These are phyloP conservation scores for Neonectria magnoliae DNA, from an alignment of 2,329 filamentous ascomycete genomes.

Conservation along the genomic window DNA sequence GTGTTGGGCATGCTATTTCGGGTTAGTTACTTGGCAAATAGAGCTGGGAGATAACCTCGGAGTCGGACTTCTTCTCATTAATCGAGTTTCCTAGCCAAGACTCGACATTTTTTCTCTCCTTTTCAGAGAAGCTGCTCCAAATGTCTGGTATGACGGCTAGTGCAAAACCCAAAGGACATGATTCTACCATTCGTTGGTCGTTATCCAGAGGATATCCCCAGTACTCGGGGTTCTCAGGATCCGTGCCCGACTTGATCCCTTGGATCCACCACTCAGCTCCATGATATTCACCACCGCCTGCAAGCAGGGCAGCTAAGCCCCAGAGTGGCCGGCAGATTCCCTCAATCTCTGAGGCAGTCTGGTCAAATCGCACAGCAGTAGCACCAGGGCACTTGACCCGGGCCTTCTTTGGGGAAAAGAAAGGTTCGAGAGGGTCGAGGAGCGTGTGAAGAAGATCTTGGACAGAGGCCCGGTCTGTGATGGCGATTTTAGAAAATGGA, in stretches of 20 bases:
- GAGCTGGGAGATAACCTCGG: conserved; percentile 19
- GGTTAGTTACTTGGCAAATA: conserved; percentile 18
- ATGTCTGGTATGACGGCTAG: conserved; percentile 74
- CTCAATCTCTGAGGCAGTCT: conserved; percentile 80
- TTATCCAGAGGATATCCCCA: conserved; percentile 81
- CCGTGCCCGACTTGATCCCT: conserved; percentile 75
- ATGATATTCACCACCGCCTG: conserved; percentile 72
- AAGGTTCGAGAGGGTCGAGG: conserved; percentile 75
- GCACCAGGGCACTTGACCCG: conserved; percentile 74
- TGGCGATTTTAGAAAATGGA: conserved; percentile 63
- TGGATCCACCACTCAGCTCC: conserved; percentile 72
- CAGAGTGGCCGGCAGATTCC: conserved; percentile 80
- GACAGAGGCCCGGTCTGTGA: conserved; percentile 64
- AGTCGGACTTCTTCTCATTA: conserved; percentile 76
- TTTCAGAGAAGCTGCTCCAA: conserved; percentile 72
- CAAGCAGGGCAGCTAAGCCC: conserved; percentile 77
- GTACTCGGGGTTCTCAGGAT: conserved; percentile 75
- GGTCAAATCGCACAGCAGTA: conserved; percentile 81
- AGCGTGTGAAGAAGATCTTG: conserved; percentile 70
- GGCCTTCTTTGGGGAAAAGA: conserved; percentile 74
- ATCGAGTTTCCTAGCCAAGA: conserved; percentile 78
- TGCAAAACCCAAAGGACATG: conserved; percentile 79
- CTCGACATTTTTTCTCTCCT: conserved; percentile 73
- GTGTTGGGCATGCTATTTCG: conserved; percentile 72
- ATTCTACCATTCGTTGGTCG: conserved; percentile 87